A percentile compares a stretch with the other conserved stretches of the same genome.
Conservation (phyloP, 805 yeast genomes). For the Zygotorulaspora sp. region DNA sequence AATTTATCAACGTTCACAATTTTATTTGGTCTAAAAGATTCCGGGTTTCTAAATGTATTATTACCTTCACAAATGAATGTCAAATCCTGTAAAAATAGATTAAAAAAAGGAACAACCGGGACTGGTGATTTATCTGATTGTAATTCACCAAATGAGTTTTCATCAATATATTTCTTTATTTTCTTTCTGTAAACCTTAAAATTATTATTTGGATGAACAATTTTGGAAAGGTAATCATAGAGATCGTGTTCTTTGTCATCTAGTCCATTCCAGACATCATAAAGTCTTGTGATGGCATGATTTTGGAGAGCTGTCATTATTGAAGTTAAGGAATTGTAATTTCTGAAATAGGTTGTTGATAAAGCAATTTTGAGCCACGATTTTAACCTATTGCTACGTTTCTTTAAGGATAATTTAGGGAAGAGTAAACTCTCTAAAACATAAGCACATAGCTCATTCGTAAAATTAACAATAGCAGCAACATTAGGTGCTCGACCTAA, state of each 20-base stretch:
- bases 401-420: slow-evolving; percentile 43
- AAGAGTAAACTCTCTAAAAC: slow-evolving; percentile 65
- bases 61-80: slow-evolving; percentile 84
- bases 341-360: slow-evolving; percentile 66
- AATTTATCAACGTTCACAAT: slow-evolving; percentile 72
- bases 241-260: slow-evolving; percentile 57
- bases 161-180: slow-evolving; percentile 50
- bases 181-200: slow-evolving; percentile 64
- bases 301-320: slow-evolving; percentile 74
- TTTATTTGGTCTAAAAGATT: slow-evolving; percentile 43
- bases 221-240: slow-evolving; percentile 58
- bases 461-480: slow-evolving; percentile 56
- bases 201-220: slow-evolving; percentile 72
- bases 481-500: slow-evolving; percentile 60
- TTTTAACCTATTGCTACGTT: slow-evolving; percentile 52
- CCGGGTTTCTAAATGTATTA: slow-evolving; percentile 58
- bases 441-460: slow-evolving; percentile 67
- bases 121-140: slow-evolving; percentile 32
- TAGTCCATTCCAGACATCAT: slow-evolving; percentile 54
- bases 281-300: slow-evolving; percentile 60
- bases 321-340: slow-evolving; percentile 75
- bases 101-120: slow-evolving; percentile 73
- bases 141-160: slow-evolving; percentile 19
- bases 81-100: slow-evolving; percentile 70
- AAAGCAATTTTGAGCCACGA: slow-evolving; percentile 72